phyloP scores from a whole-genome alignment of 2,329 filamentous ascomycete species.

The Ophiostoma perfectum region DNA sequence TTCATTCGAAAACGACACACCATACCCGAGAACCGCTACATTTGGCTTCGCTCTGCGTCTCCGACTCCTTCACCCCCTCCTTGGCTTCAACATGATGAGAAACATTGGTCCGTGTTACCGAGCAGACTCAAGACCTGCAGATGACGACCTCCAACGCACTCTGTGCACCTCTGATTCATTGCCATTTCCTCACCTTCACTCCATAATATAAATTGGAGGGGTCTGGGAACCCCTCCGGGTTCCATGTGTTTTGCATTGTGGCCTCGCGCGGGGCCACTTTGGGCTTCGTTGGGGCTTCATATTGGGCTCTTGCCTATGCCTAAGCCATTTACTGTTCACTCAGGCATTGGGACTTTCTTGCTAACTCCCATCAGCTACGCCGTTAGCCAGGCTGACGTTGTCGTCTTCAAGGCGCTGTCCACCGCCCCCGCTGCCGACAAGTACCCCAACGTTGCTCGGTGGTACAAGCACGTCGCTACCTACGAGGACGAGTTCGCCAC shows the following conservation, averaged over 20 bases:
- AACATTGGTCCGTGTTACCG: slow-evolving; percentile 84
- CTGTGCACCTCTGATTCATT: slow-evolving; percentile 62
- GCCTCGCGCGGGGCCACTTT: slow-evolving; percentile 2
- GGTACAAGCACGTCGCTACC: slow-evolving; percentile 97
- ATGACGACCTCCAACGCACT: slow-evolving; percentile 62
- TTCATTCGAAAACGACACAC: neutral
- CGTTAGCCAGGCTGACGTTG: slow-evolving; percentile 92
- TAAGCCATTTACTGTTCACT: too few relatives aligned
- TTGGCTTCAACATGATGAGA: slow-evolving; percentile 56
- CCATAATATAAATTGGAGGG: neutral
- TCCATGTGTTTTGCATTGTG: slow-evolving; percentile 10
- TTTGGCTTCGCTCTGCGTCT: neutral
- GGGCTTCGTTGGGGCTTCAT: neutral
- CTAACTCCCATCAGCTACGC: slow-evolving; percentile 39
- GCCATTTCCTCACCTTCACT: neutral
- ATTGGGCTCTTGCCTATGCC: neutral
- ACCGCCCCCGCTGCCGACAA: slow-evolving; percentile 71
- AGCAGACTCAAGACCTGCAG: slow-evolving; percentile 75
- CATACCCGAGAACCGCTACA: neutral
- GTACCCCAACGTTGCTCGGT: slow-evolving; percentile 90
- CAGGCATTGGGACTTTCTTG: too few relatives aligned
- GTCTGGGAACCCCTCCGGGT: neutral
- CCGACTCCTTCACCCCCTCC: slow-evolving; percentile 23
- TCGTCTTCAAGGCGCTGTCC: slow-evolving; percentile 84
- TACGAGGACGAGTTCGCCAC: slow-evolving; percentile 89